Conservation (phyloP, 2,329 filamentous ascomycete species). For the Chalara sp. region DNA sequence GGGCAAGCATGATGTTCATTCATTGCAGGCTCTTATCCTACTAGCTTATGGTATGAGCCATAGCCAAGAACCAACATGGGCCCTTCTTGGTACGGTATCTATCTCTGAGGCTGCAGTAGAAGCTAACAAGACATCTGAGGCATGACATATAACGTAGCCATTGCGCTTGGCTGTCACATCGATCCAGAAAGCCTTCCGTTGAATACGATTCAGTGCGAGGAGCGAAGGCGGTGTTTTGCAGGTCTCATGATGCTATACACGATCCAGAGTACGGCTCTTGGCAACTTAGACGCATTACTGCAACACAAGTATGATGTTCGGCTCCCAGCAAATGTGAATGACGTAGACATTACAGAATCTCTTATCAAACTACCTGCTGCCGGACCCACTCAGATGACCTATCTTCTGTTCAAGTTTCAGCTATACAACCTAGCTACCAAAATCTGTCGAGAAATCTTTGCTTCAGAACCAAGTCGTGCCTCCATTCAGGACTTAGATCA, state of each 20-base stretch:
- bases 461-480: constrained; percentile 1
- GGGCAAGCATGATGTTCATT: constrained; percentile 9
- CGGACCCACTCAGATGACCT: constrained; percentile 11
- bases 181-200: constrained; percentile 7
- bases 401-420: constrained; percentile 12
- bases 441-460: constrained; percentile 8
- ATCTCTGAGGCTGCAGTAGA: too few relatives aligned
- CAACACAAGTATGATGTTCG: neutral
- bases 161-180: constrained; percentile 9
- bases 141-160: constrained; percentile 10
- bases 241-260: constrained; percentile 13
- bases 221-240: constrained; percentile 10
- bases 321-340: constrained; percentile 8
- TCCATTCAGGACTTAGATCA: constrained; percentile 5
- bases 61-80: constrained; percentile 9
- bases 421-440: constrained; percentile 8
- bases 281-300: constrained; percentile 5
- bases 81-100: constrained; percentile 7
- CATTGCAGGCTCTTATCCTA: constrained; percentile 10
- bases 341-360: constrained; percentile 2
- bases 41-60: constrained; percentile 11
- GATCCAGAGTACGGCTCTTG: constrained; percentile 8
- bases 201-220: constrained; percentile 10
- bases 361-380: neutral
- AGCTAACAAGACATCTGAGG: neutral